A percentile compares a stretch with the other conserved stretches of the same genome.
Evolutionary conservation across 139 green algal species (phyloP).

Genomic region (Asterochloris erici): DNA sequence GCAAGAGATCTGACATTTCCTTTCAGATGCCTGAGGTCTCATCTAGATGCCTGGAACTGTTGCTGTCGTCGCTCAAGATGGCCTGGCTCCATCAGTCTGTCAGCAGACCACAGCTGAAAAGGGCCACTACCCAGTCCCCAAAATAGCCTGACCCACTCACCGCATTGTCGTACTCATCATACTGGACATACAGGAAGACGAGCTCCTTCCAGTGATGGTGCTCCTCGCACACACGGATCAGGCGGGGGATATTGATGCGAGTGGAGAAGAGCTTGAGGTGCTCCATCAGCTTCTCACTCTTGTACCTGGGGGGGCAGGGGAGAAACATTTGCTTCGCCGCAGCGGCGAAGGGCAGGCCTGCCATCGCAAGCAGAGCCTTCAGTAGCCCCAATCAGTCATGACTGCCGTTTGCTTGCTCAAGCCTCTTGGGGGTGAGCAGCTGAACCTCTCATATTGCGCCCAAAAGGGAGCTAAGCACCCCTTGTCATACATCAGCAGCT

Average conservation of each 20-base stretch:
- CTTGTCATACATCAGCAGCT: too few relatives aligned
- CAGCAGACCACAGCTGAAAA: not conserved
- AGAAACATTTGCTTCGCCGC: not conserved
- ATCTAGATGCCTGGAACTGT: not conserved
- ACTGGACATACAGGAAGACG: slow-evolving; percentile 92
- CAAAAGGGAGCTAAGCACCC: too few relatives aligned
- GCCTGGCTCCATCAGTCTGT: not conserved
- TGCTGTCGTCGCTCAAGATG: not conserved
- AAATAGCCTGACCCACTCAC: slow-evolving; percentile 16
- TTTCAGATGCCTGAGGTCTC: not conserved
- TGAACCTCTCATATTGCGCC: not conserved
- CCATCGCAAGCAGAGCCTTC: too few relatives aligned
- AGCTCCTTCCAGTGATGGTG: slow-evolving; percentile 96
- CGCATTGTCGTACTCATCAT: slow-evolving; percentile 99
- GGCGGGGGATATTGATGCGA: slow-evolving; percentile 96
- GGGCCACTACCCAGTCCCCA: not conserved
- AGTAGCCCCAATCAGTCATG: too few relatives aligned
- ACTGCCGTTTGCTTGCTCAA: not conserved
- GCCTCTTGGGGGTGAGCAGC: not conserved
- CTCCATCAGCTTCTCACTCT: slow-evolving; percentile 94
- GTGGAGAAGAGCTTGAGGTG: slow-evolving; percentile 98
- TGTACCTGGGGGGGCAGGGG: slow-evolving; percentile 83
- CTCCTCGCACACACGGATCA: slow-evolving; percentile 95
- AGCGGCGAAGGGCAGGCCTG: too few relatives aligned
- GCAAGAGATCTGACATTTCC: not conserved